These are phyloP conservation scores for Polyporus tsugae DNA, from an alignment of 1,284 basidiomycete genomes.

Conservation along the genomic window DNA sequence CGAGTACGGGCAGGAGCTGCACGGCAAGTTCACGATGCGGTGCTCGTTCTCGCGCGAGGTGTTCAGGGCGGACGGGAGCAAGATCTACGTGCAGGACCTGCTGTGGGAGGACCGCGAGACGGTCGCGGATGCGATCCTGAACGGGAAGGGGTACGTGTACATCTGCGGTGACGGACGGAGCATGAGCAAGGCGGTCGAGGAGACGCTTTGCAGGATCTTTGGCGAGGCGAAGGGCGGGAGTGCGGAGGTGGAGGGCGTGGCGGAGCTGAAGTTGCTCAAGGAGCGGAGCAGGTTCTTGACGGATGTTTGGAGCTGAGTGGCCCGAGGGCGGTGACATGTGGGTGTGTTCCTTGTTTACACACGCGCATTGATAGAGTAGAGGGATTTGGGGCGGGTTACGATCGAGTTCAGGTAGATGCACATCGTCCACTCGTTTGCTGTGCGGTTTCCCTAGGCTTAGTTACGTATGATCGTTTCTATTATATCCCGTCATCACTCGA, in stretches of 20 bases:
- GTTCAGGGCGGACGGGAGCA: slow-evolving; percentile 91
- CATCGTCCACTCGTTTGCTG: slow-evolving; percentile 16
- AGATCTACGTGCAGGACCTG: slow-evolving; percentile 98
- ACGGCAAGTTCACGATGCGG: slow-evolving; percentile 91
- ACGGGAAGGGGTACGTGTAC: slow-evolving; percentile 94
- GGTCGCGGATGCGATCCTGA: slow-evolving; percentile 89
- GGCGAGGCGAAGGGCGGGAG: slow-evolving; percentile 93
- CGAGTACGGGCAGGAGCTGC: slow-evolving; percentile 84
- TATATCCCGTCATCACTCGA: background rate
- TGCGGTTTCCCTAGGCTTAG: slow-evolving; percentile 2
- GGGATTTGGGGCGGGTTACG: background rate
- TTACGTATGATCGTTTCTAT: background rate
- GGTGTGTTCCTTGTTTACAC: background rate
- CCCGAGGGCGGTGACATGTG: background rate
- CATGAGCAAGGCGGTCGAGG: slow-evolving; percentile 96
- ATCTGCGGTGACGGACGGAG: slow-evolving; percentile 97
- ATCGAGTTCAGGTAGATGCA: background rate
- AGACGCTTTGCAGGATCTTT: slow-evolving; percentile 85
- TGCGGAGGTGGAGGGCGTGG: slow-evolving; percentile 85
- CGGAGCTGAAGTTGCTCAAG: slow-evolving; percentile 94
- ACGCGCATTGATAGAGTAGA: background rate
- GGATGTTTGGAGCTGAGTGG: slow-evolving; percentile 71
- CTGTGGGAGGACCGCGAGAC: slow-evolving; percentile 87
- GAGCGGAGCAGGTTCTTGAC: slow-evolving; percentile 86
- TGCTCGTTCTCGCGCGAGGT: slow-evolving; percentile 90